Evolutionary conservation across 805 yeast species (phyloP), one percentile per base, ranked within the genome.

Genomic region (Candida succiphila): DNA sequence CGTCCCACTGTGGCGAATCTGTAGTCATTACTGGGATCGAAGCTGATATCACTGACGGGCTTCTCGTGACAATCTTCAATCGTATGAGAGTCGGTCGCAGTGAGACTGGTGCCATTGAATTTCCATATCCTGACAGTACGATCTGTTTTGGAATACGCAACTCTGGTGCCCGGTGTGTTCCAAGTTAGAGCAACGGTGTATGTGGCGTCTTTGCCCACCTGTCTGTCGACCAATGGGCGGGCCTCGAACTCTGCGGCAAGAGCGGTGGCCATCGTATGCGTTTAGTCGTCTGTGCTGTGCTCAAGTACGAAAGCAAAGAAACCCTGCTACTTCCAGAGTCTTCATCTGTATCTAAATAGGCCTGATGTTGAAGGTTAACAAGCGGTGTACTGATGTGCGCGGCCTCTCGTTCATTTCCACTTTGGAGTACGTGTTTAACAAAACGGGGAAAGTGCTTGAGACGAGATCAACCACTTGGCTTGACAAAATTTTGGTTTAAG

Each of bases 1-100:
- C 65, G 43, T 4, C 71, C 71, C 14, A 62, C 70, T 4, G 72
- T 56, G 5, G 65, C 69, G 43, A 71, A 63, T 14, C 58, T 44
- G 29, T 48, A 46, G 30, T 64, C 68, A 25, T 58, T 50, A 25
- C 39, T 43, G 0, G 75, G 72, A 38, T 67, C 58, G 72, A 73
- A 71, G 6, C 61, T 33, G 7, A 70, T 42, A n/a, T 58, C 33
- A 33, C 61, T 62, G 16, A 65, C 67, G 2, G 68, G 58, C 34
- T 51, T 51, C 2, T 46, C 42, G 42, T 69, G 76, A 6, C 67
- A 60, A 16, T 54, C 48, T 19, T 61, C 61, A 8, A 51, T 40
- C 13, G 54, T 43, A 8, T 14, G 24, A 2, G 64, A 58, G 27
- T 65, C 69, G 4, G 44, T 46, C 18, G 61, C 34, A 16, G 48